phyloP scores from a whole-genome alignment of 129 eudicot species.

The Tagetes erecta region DNA sequence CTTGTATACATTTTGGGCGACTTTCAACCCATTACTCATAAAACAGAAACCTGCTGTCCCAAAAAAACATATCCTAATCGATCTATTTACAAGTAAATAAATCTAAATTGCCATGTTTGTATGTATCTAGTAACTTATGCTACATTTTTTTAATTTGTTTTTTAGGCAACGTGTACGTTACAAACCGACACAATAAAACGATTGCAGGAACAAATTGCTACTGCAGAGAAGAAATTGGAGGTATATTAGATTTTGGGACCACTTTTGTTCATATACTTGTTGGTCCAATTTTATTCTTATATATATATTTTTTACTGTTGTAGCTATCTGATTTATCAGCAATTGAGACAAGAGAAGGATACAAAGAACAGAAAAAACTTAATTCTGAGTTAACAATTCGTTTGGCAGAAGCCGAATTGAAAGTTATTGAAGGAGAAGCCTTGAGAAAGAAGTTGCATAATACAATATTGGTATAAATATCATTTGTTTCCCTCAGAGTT shows the following conservation, averaged over 20 bases:
- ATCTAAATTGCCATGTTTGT: neutral
- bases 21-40: neutral
- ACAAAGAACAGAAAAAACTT: conserved; percentile 57
- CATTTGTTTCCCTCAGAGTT: neutral
- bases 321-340: conserved; percentile 75
- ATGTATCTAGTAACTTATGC: conserved; percentile 3
- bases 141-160: conserved; percentile 4
- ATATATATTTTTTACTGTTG: neutral
- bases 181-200: conserved; percentile 59
- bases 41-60: neutral
- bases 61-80: too few relatives aligned
- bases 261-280: conserved; percentile 4
- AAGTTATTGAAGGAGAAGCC: conserved; percentile 86
- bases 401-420: conserved; percentile 71
- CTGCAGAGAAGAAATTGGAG: conserved; percentile 74
- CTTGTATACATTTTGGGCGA: neutral
- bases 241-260: conserved; percentile 40
- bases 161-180: conserved; percentile 63
- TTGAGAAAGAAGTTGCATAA: conserved; percentile 87
- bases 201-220: conserved; percentile 64
- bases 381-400: conserved; percentile 62
- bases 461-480: conserved; percentile 71
- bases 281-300: conserved; percentile 12
- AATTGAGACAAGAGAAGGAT: conserved; percentile 67
- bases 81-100: neutral